Evolutionary conservation across 1,284 basidiomycete genomes (phyloP).

Genomic region (Ceratobasidium sp.): DNA sequence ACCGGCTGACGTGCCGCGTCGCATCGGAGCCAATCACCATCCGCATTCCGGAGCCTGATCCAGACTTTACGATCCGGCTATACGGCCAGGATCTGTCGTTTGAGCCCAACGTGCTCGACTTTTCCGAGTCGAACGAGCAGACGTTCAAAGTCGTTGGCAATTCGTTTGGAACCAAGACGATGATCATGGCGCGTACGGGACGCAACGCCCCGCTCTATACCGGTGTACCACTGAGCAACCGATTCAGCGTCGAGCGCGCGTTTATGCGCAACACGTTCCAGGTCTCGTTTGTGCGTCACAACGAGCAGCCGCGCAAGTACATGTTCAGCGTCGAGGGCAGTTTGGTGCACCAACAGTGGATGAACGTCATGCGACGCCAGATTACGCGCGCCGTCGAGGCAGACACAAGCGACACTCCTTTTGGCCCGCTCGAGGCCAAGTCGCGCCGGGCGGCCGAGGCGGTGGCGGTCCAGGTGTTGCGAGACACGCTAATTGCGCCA

Average conservation of each 20-base stretch:
- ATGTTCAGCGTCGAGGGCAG: constrained; percentile 91
- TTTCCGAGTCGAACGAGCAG: constrained; percentile 77
- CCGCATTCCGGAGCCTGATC: constrained; percentile 82
- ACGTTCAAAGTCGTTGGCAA: constrained; percentile 88
- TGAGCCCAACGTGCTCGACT: constrained; percentile 83
- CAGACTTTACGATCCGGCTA: constrained; percentile 80
- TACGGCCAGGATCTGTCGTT: constrained; percentile 87
- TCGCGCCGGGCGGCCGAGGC: constrained; percentile 73
- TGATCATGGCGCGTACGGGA: constrained; percentile 83
- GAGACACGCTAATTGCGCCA: constrained; percentile 76
- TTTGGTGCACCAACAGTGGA: constrained; percentile 79
- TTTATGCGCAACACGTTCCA: constrained; percentile 97
- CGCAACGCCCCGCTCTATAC: constrained; percentile 82
- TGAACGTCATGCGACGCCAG: constrained; percentile 72
- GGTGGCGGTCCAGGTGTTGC: constrained; percentile 81
- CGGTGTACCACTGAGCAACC: constrained; percentile 78
- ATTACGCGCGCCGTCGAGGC: constrained; percentile 63
- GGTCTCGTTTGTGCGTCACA: constrained; percentile 80
- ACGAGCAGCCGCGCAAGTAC: constrained; percentile 79
- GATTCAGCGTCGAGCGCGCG: constrained; percentile 83
- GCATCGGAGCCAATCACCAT: constrained; percentile 88
- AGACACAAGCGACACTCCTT: constrained; percentile 54
- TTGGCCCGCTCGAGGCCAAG: constrained; percentile 55
- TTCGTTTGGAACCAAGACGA: constrained; percentile 80
- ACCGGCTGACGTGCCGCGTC: constrained; percentile 81